Evolutionary conservation across 768 basidiomycete genomes (phyloP), one percentile per base, ranked within the genome.

Genomic region (Suillus luteus): DNA sequence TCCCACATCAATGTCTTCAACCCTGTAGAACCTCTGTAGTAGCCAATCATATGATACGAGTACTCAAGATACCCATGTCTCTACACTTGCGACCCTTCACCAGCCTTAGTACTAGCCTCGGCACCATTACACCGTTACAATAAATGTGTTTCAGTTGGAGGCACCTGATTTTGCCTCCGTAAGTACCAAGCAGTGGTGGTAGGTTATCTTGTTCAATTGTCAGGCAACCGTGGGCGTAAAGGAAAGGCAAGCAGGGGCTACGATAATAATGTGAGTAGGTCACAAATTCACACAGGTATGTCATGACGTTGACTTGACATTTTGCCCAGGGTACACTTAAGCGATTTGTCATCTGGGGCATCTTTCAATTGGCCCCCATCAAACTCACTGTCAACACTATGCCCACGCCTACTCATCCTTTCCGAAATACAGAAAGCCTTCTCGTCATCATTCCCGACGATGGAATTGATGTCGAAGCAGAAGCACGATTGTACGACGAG

Each of bases 401-500:
- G 69, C 48, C 63, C 6, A n/a, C 64, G 2, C 63, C 72, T 1
- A 59, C 67, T 15, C 80, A 82, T 55, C 85, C 86, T 4, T 86
- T 85, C 60, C 79, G 77, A 11, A 76, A 81, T 63, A 75, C 79
- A 14, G 81, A 78, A 3, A 72, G 79, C 33, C 79, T 84, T 2
- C 72, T 90, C 2, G 87, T 85, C 59, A 67, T 90, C 9, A 73
- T 90, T 5, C 85, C 83, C 3, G 75, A 83, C 62, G 75, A 72
- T 51, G 38, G 55, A 7, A 90, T 91, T 62, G 85, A 90, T 69
- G 73, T 91, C 27, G 87, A 88, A 70, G 88, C 87, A 67, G 90
- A 92, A 70, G 80, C 86, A 1, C 77, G 79, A 52, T 77, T 91
- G 7, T 90, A 90, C 67, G 88, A 90, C 61, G 82, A 88, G n/a